These are phyloP conservation scores for Fusarium nanum DNA, from an alignment of 2,329 filamentous ascomycete genomes.

Conservation along the genomic window DNA sequence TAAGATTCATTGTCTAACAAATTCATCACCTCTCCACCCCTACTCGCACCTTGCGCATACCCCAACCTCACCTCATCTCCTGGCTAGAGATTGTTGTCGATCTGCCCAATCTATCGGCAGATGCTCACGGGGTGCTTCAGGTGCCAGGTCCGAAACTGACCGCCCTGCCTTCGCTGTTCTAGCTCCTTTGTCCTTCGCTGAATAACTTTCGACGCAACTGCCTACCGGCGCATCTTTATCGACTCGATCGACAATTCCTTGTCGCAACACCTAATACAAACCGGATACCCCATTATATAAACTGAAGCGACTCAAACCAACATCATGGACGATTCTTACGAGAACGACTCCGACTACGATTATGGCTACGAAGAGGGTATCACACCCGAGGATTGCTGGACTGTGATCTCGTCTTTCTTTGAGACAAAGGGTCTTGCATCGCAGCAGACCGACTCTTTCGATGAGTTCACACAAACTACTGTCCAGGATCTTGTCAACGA, in stretches of 20 bases:
- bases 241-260: not conserved
- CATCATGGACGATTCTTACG: slow-evolving; percentile 65
- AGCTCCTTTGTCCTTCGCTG: slow-evolving; percentile 35
- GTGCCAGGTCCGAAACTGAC: slow-evolving; percentile 50
- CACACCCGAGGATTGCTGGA: slow-evolving; percentile 98
- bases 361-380: slow-evolving; percentile 78
- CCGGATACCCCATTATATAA: slow-evolving; percentile 2
- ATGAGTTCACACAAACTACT: slow-evolving; percentile 93
- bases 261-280: slow-evolving; percentile 9
- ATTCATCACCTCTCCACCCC: slow-evolving; percentile 43
- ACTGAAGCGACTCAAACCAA: slow-evolving; percentile 4
- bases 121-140: slow-evolving; percentile 51
- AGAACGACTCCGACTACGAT: slow-evolving; percentile 72
- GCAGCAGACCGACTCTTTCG: slow-evolving; percentile 97
- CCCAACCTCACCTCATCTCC: slow-evolving; percentile 25
- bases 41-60: slow-evolving; percentile 38
- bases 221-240: slow-evolving; percentile 20
- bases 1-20: slow-evolving; percentile 43
- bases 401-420: slow-evolving; percentile 96
- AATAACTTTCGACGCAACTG: slow-evolving; percentile 31
- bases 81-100: slow-evolving; percentile 31
- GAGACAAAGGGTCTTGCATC: slow-evolving; percentile 95
- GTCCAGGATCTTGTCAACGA: slow-evolving; percentile 96
- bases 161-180: slow-evolving; percentile 45
- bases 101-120: slow-evolving; percentile 43